Base-by-base conservation (phyloP, 2,329 filamentous ascomycete genomes). In the Trichophyton simii region DNA sequence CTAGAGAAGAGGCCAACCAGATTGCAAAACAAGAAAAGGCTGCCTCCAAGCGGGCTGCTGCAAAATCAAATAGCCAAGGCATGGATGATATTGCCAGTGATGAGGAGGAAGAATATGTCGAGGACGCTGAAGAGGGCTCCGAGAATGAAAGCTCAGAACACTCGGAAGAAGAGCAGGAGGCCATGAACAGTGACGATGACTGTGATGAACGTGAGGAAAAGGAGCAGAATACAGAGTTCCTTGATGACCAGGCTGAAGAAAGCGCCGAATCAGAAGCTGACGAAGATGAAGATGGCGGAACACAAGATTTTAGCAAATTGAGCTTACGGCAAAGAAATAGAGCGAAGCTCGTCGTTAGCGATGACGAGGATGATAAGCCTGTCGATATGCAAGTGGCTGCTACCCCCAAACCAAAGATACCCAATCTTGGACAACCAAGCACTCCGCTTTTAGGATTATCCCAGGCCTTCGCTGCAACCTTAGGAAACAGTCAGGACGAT, bases 381-480 rank as follows among this genome's bases (percentile, higher is more conserved):
- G 13, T 18, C 61, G 41, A 57, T 1, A 9, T 44, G 13, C 60
- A 48, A 20, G 34, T 61, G 34, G 20, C 42, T 3, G 18, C 59
- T n/a, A 72, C 72, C 2, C 70, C 68, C 5, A 70, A 75, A 63
- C 73, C 73, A 11, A 86, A 85, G 2, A 87, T 89, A 62, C 87
- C 87, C 2, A 86, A 85, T 1, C 75, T 89, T 20, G 82, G 85
- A 68, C 76, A 78, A 68, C 62, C 71, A 70, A 54, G 3, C 13
- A 70, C 72, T 46, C 68, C 75, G 59, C 73, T 78, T 4, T 72
- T 95, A 48, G 88, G 89, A 8, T 79, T 96, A 52, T 95, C 90
- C 0, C 91, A 96, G 68, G 92, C 94, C 64, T 96, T 96, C 70
- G 88, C 88, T 3, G 89, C 89, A 11, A 96, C 91, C 0, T 87